Conservation (phyloP, 495 filamentous ascomycete genomes). For the Darksidea phi region DNA sequence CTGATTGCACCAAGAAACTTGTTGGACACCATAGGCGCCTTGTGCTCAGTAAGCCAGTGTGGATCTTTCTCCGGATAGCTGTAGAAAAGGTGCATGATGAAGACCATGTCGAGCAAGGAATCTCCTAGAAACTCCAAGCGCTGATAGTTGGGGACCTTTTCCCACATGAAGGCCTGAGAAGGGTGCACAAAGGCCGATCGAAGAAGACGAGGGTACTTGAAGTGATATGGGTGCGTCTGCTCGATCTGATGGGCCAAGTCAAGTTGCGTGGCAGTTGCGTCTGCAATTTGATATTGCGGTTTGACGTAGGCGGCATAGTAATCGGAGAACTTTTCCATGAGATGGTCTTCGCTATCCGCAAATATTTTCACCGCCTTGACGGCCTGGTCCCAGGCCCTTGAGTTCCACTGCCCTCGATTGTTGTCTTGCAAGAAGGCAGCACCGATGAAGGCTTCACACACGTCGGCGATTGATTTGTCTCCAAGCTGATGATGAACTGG, state of each 20-base stretch:
- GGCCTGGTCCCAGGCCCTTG: conserved; percentile 69
- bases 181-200: conserved; percentile 87
- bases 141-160: conserved; percentile 84
- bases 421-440: conserved; percentile 72
- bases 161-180: conserved; percentile 69
- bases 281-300: conserved; percentile 67
- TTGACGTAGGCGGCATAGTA: conserved; percentile 69
- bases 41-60: conserved; percentile 98
- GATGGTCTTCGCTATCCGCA: conserved; percentile 67
- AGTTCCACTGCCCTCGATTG: conserved; percentile 40
- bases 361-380: conserved; percentile 78
- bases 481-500: conserved; percentile 65
- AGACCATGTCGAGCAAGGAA: conserved; percentile 82
- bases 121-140: conserved; percentile 93
- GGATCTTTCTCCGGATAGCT: conserved; percentile 77
- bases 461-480: conserved; percentile 94
- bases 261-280: conserved; percentile 59
- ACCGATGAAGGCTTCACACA: conserved; percentile 92
- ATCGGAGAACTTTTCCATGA: conserved; percentile 63
- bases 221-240: conserved; percentile 71
- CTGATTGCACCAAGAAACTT: conserved; percentile 84
- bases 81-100: conserved; percentile 75
- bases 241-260: conserved; percentile 67
- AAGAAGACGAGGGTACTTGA: conserved; percentile 72
- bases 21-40: conserved; percentile 99